Conservation (phyloP, 148 eudicot species). For the Fagopyrum tataricum region DNA sequence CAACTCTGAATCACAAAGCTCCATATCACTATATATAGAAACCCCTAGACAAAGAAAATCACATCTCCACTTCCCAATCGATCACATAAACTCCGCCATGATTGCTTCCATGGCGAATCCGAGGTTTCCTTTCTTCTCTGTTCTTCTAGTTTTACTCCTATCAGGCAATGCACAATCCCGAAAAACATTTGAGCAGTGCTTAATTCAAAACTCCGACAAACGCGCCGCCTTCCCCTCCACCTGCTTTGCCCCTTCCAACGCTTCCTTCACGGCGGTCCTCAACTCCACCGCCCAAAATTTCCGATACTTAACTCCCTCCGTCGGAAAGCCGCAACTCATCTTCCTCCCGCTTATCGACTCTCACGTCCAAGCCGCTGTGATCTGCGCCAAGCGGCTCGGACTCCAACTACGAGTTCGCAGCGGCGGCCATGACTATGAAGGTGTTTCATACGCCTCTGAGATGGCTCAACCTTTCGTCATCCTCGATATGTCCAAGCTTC, state of each 20-base stretch:
- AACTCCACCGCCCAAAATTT: conserved; percentile 4
- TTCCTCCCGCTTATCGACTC: conserved; percentile 12
- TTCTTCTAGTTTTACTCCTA: not conserved
- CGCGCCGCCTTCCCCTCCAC: conserved; percentile 12
- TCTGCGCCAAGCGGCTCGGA: not conserved
- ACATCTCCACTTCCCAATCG: not conserved
- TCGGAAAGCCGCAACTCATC: not conserved
- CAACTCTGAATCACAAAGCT: not conserved
- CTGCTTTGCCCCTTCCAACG: not conserved
- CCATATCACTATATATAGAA: not conserved
- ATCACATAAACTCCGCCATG: not conserved
- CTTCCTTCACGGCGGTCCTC: conserved; percentile 8
- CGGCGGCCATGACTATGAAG: conserved; percentile 16
- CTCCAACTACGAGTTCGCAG: conserved; percentile 4
- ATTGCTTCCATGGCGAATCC: not conserved
- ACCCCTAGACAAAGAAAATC: not conserved
- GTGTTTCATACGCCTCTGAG: conserved; percentile 13
- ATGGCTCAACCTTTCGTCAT: conserved; percentile 11
- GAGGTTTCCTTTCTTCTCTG: not conserved
- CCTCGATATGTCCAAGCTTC: conserved; percentile 16
- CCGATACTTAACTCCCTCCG: conserved; percentile 4
- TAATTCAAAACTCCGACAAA: not conserved
- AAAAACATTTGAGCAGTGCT: not conserved
- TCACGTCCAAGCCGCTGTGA: conserved; percentile 2
- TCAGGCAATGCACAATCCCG: not conserved